These are phyloP conservation scores for Hura crepitans DNA, from an alignment of 441 rosid genomes.

Conservation along the genomic window DNA sequence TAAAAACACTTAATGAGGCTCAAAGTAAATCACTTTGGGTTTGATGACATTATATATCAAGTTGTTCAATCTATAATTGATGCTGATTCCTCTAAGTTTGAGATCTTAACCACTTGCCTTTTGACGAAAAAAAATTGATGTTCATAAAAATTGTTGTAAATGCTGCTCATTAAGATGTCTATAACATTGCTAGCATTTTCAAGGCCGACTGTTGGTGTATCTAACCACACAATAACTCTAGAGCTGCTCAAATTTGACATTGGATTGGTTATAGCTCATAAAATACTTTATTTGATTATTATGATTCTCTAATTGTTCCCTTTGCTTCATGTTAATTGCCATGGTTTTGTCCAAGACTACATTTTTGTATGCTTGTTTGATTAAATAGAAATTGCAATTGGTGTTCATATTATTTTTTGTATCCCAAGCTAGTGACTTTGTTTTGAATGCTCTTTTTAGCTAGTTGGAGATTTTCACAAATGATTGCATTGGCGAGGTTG, in stretches of 20 bases:
- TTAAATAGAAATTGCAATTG: not conserved
- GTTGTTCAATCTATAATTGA: not conserved
- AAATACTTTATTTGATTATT: not conserved
- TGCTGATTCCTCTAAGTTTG: conserved; percentile 40
- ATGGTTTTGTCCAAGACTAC: conserved; percentile 1
- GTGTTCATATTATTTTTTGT: conserved; percentile 4
- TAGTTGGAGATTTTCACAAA: conserved; percentile 90
- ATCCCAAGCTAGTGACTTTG: conserved; percentile 24
- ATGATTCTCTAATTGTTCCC: not conserved
- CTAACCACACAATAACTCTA: conserved; percentile 82
- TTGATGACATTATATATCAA: conserved; percentile 7
- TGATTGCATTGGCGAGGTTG: conserved; percentile 91
- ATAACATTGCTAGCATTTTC: conserved; percentile 78
- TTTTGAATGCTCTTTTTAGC: conserved; percentile 42
- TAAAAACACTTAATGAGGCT: not conserved
- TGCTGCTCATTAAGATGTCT: conserved; percentile 77
- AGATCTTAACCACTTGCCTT: conserved; percentile 73
- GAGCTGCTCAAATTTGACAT: conserved; percentile 45
- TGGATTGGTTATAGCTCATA: not conserved
- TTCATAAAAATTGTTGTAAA: conserved; percentile 80
- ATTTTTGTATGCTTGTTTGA: not conserved
- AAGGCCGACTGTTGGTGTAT: conserved; percentile 80
- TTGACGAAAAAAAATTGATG: conserved; percentile 84
- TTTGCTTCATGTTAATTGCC: conserved; percentile 2
- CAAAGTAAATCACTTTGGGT: not conserved